Percentiles rank a stretch among this genome's conserved stretches.
Evolutionary conservation across 805 yeast species (phyloP).

Genomic region (Ogataea sp.): DNA sequence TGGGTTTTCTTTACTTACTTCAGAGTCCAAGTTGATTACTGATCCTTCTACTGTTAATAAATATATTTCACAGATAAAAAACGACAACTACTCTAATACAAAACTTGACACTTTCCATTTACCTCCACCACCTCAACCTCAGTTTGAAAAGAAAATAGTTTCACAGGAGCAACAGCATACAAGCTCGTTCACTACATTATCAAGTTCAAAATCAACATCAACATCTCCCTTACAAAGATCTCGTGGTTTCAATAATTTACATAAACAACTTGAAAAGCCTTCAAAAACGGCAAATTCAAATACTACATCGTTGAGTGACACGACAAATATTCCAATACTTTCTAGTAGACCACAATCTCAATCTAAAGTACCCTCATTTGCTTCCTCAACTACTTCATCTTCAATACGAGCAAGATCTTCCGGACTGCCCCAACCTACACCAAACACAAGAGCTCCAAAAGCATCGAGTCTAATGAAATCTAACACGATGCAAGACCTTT

Average conservation of each 20-base stretch:
- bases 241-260: slow-evolving; percentile 1
- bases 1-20: slow-evolving; percentile 2
- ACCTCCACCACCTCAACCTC: slow-evolving; percentile 1
- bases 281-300: no score
- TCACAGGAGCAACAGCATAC: no score
- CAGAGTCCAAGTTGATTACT: background rate
- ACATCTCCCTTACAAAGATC: slow-evolving; percentile 12
- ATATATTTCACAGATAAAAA: background rate
- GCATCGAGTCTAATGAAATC: slow-evolving; percentile 8
- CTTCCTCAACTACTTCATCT: background rate
- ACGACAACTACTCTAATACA: no score
- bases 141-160: background rate
- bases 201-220: background rate
- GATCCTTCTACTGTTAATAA: background rate
- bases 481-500: slow-evolving; percentile 12
- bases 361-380: no score
- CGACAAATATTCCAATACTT: background rate
- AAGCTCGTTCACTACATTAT: no score
- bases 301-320: background rate
- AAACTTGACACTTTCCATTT: no score
- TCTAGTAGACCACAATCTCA: background rate
- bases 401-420: background rate
- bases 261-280: background rate
- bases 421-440: background rate
- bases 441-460: no score